Evolutionary conservation across 176 grass and related monocot genomes (phyloP).

Genomic region (Aegilops speltoides): DNA sequence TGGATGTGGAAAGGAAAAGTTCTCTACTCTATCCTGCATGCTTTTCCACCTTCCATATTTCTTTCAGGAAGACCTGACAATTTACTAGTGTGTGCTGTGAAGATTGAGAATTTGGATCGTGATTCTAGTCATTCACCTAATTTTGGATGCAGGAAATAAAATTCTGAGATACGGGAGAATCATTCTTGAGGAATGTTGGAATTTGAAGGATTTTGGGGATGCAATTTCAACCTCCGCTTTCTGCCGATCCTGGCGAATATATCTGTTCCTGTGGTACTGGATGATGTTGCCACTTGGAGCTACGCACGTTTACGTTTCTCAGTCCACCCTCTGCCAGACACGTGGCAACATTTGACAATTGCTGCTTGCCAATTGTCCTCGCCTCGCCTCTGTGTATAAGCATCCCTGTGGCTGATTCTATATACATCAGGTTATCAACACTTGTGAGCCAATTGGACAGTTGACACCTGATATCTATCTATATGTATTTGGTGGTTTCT

Average conservation of each 20-base stretch:
- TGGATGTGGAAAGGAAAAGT: neutral
- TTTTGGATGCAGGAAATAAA: too few species aligned
- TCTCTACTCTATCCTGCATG: neutral
- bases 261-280: neutral
- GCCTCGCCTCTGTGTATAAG: neutral
- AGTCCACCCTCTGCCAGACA: neutral
- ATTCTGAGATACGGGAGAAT: neutral
- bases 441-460: neutral
- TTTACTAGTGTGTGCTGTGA: too few species aligned
- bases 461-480: neutral
- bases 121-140: too few species aligned
- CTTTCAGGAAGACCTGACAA: too few species aligned
- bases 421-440: neutral
- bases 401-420: neutral
- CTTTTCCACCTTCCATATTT: neutral
- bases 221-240: neutral
- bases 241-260: neutral
- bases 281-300: constrained; percentile 14
- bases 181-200: neutral
- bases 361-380: neutral
- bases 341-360: neutral
- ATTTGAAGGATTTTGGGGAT: neutral
- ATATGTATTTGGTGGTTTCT: neutral
- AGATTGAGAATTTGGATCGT: too few species aligned
- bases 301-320: neutral